A percentile compares a stretch with the other conserved stretches of the same genome.
These are phyloP conservation scores for Avena sativa DNA, from an alignment of 176 grass and related monocot species.

Conservation along the genomic window DNA sequence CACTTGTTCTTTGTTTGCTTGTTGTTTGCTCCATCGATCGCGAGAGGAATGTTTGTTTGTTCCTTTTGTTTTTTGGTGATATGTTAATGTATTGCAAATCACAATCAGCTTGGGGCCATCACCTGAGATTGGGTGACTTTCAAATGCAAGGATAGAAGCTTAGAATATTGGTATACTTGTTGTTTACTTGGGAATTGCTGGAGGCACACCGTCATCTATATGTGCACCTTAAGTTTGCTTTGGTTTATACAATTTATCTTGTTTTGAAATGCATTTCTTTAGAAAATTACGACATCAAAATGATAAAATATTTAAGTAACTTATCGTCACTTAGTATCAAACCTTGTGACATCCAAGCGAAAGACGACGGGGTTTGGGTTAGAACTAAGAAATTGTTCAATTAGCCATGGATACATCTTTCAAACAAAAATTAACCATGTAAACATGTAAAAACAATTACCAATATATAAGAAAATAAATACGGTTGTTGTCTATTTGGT, in stretches of 20 bases:
- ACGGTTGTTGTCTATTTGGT: neutral
- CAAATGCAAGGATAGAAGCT: neutral
- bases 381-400: neutral
- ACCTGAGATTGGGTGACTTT: conserved; percentile 48
- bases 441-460: no score
- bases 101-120: conserved; percentile 51
- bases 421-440: no score
- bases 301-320: neutral
- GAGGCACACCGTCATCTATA: neutral
- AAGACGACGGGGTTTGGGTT: neutral
- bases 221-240: neutral
- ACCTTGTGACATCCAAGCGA: neutral
- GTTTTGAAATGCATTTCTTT: neutral
- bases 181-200: neutral
- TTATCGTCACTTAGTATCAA: neutral
- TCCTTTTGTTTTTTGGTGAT: conserved; percentile 46
- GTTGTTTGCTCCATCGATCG: conserved; percentile 44
- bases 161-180: conserved; percentile 10
- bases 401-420: no score
- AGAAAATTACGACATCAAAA: neutral
- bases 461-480: neutral
- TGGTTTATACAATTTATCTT: neutral
- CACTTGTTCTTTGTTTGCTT: conserved; percentile 62
- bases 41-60: conserved; percentile 50
- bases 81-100: conserved; percentile 51